Percentiles rank a stretch among this genome's conserved stretches.
These are phyloP conservation scores for Plantago rigida DNA, from an alignment of 305 asterid species.

Conservation along the genomic window DNA sequence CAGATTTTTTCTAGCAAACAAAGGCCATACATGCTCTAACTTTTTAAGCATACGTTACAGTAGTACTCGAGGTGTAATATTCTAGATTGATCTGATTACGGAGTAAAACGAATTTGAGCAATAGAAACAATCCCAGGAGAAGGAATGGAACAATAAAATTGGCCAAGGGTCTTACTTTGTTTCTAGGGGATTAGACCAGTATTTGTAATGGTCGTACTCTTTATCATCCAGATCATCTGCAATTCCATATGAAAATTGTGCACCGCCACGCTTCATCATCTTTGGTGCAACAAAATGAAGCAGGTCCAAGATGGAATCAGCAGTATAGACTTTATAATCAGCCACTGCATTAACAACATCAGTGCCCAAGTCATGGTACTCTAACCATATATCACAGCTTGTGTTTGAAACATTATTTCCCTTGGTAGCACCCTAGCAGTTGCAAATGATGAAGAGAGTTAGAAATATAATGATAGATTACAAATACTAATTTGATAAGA, in stretches of 20 bases:
- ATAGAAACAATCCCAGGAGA: slow-evolving; percentile 1
- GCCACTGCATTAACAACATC: slow-evolving; percentile 57
- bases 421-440: slow-evolving; percentile 47
- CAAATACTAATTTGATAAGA: neutral
- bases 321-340: slow-evolving; percentile 55
- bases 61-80: too few relatives aligned
- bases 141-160: slow-evolving; percentile 11
- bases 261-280: slow-evolving; percentile 77
- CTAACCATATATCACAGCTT: slow-evolving; percentile 67
- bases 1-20: too few relatives aligned
- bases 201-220: slow-evolving; percentile 56
- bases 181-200: slow-evolving; percentile 82
- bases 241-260: slow-evolving; percentile 70
- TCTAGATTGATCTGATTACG: neutral
- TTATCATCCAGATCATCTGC: slow-evolving; percentile 54
- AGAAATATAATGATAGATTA: neutral
- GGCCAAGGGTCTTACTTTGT: slow-evolving; percentile 47
- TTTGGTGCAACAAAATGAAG: slow-evolving; percentile 77
- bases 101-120: neutral
- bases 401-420: slow-evolving; percentile 50
- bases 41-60: too few relatives aligned
- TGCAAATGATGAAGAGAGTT: neutral
- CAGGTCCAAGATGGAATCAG: slow-evolving; percentile 52
- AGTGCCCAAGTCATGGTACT: slow-evolving; percentile 67
- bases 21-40: too few relatives aligned